Base-by-base conservation (phyloP, 805 yeast species). In the Kuraishia piskuri region DNA sequence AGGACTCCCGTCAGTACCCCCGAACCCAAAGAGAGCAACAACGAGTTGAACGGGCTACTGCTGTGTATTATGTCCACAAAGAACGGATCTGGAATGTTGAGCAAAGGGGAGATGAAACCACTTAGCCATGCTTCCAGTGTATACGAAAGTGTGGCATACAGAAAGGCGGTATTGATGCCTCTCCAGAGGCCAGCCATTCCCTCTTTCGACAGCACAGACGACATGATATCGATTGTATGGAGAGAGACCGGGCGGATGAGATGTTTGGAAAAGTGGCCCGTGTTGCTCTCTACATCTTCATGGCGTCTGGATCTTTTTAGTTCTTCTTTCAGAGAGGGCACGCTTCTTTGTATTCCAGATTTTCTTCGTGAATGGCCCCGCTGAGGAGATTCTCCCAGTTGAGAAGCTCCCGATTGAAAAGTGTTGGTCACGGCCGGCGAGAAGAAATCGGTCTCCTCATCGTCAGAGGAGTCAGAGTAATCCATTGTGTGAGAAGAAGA, bases 91-190 rank as follows among this genome's bases (percentile, higher is more conserved):
- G 97, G 96, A 26, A 90, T 80, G 20, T 87, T 85, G 52, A 88
- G 67, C 49, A 88, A 70, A 1, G 97, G 94, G 3, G 96, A 84
- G 7, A 90, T 64, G 57, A 91, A 80, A 2, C 97, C 97, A 0
- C 95, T 86, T 50, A 90, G 75, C 97, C 98, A 91, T 1, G 96
- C 89, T 63, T 88, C 92, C 49, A 90, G 70, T 0, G 96, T 86
- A 50, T 83, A 80, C 1, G 85, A 80, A 20, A 90, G 72, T 0
- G 96, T 86, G 52, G 79, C 85, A 63, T 86, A 78, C 20, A 94
- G 74, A 61, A 90, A 92, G 0, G 96, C 77, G 2, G 96, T 86
- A 63, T 88, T 86, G 46, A 83, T 77, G 10, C 90, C 89, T 61
- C 88, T 76, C 74, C 88, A 83, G 9, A 85, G 67, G 2, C 90